A percentile compares a stretch with the other conserved stretches of the same genome.
Evolutionary conservation across 176 grass and related monocot genomes (phyloP).

Genomic region (Eleusine indica): DNA sequence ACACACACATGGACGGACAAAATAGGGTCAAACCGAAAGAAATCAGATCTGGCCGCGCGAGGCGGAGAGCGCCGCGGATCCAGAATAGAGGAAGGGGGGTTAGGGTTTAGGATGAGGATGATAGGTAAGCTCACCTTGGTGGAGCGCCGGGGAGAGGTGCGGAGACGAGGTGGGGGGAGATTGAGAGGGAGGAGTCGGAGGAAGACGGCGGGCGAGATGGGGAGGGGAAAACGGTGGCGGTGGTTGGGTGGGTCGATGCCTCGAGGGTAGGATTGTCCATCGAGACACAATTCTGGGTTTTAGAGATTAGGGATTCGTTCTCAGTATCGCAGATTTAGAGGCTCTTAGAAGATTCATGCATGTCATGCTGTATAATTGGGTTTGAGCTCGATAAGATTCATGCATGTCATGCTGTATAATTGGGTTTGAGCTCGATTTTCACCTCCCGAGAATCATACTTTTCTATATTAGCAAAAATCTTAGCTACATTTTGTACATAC

Average conservation of each 20-base stretch:
- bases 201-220: slow-evolving; percentile 22
- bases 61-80: neutral
- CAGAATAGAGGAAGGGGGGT: neutral
- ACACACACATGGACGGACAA: neutral
- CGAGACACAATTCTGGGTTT: neutral
- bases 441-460: too few species aligned
- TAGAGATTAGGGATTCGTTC: slow-evolving; percentile 9
- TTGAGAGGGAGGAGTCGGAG: slow-evolving; percentile 2
- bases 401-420: neutral
- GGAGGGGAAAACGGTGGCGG: slow-evolving; percentile 32
- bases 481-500: too few species aligned
- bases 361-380: neutral
- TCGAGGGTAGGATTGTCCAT: slow-evolving; percentile 40
- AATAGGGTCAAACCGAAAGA: neutral
- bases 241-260: slow-evolving; percentile 4
- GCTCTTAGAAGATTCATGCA: neutral
- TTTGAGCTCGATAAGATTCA: neutral
- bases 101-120: slow-evolving; percentile 1
- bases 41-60: slow-evolving; percentile 42
- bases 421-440: too few species aligned
- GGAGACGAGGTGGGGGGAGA: slow-evolving; percentile 23
- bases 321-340: neutral
- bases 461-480: too few species aligned
- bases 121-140: slow-evolving; percentile 31
- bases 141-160: slow-evolving; percentile 26